A percentile compares a stretch with the other conserved stretches of the same genome.
These are phyloP conservation scores for Hyaloscypha finlandica DNA, from an alignment of 495 filamentous ascomycete species.

Conservation along the genomic window DNA sequence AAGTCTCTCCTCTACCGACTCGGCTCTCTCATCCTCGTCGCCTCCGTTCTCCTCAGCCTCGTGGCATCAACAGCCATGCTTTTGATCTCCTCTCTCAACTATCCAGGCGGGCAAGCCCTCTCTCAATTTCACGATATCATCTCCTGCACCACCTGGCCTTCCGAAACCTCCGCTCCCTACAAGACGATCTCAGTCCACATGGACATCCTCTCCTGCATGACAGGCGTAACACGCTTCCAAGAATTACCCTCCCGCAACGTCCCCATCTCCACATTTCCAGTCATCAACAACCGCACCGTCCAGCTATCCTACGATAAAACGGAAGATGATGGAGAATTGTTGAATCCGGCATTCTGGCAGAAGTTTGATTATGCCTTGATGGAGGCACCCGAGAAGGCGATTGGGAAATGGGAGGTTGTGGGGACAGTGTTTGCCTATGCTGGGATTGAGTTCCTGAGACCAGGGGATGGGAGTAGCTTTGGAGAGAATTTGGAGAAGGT, in stretches of 20 bases:
- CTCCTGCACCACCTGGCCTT: slow-evolving; percentile 7
- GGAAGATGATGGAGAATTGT: slow-evolving; percentile 55
- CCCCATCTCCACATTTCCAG: slow-evolving; percentile 8
- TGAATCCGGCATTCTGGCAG: slow-evolving; percentile 72
- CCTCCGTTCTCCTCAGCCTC: slow-evolving; percentile 61
- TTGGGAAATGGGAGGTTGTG: slow-evolving; percentile 72
- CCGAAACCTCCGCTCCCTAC: background rate
- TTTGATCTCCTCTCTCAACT: slow-evolving; percentile 75
- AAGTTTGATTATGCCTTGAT: slow-evolving; percentile 79
- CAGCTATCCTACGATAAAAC: slow-evolving; percentile 60
- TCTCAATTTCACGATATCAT: slow-evolving; percentile 55
- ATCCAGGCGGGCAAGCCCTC: slow-evolving; percentile 80
- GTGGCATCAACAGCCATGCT: slow-evolving; percentile 63
- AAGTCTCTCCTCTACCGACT: slow-evolving; percentile 61
- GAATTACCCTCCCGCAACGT: slow-evolving; percentile 38
- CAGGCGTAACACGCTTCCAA: slow-evolving; percentile 87
- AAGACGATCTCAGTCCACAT: slow-evolving; percentile 60
- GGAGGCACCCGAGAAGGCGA: slow-evolving; percentile 60
- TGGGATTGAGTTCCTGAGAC: slow-evolving; percentile 66
- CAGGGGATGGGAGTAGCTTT: slow-evolving; percentile 39
- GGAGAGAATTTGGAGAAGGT: slow-evolving; percentile 32
- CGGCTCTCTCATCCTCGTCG: slow-evolving; percentile 54
- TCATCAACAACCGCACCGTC: slow-evolving; percentile 24
- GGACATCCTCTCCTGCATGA: slow-evolving; percentile 89
- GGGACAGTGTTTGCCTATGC: slow-evolving; percentile 69